Conservation (phyloP, 2,329 filamentous ascomycete genomes). For the Verticillium klebahnii region DNA sequence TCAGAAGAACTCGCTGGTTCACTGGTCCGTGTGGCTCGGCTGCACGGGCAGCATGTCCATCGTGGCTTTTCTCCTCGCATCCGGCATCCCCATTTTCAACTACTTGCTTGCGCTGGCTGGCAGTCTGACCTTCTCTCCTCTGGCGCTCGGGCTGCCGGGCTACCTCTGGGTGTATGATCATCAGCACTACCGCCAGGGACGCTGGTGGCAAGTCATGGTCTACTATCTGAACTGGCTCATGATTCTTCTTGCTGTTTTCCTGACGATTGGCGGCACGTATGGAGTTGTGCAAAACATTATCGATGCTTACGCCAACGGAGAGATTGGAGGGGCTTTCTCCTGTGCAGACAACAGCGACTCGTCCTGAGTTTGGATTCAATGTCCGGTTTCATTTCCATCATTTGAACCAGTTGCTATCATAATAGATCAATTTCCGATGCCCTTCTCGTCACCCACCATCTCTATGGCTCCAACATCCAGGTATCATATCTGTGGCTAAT, state of each 20-base stretch:
- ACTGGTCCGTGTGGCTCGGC: constrained; percentile 31
- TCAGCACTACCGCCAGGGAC: constrained; percentile 22
- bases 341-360: constrained; percentile 41
- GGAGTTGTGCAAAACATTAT: constrained; percentile 46
- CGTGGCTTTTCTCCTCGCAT: constrained; percentile 25
- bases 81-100: constrained; percentile 29
- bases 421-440: no score
- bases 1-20: constrained; percentile 25
- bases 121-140: constrained; percentile 27
- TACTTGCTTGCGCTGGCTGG: constrained; percentile 25
- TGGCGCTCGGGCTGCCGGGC: constrained; percentile 28
- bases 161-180: constrained; percentile 32
- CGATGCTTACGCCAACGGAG: constrained; percentile 41
- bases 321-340: constrained; percentile 41
- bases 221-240: constrained; percentile 29
- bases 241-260: constrained; percentile 28
- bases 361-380: constrained; percentile 7
- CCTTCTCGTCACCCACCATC: no score
- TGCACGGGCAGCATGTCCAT: constrained; percentile 22
- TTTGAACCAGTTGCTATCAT: no score
- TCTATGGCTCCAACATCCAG: no score
- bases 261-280: constrained; percentile 36
- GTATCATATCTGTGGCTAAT: no score
- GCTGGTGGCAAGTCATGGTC: constrained; percentile 17
- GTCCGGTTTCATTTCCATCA: no score